phyloP scores from a whole-genome alignment of 176 grass and related monocot species.

The Oryza longistaminata region DNA sequence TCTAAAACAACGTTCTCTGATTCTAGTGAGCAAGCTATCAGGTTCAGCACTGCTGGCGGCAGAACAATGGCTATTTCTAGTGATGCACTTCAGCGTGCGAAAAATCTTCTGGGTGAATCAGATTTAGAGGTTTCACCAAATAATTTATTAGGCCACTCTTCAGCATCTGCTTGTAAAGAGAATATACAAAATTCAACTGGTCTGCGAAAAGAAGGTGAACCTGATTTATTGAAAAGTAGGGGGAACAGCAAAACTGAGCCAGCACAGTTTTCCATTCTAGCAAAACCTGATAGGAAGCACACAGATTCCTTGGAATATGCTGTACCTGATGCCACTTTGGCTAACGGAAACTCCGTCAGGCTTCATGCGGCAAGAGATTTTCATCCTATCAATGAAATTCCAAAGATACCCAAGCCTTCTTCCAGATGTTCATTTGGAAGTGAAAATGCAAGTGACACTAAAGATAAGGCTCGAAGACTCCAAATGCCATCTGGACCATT shows the following conservation, averaged over 20 bases:
- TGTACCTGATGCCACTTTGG: conserved; percentile 20
- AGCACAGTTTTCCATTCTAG: background rate
- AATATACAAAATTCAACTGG: conserved; percentile 35
- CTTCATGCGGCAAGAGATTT: conserved; percentile 29
- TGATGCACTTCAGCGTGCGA: conserved; percentile 70
- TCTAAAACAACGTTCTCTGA: conserved; percentile 32
- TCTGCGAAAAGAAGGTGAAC: conserved; percentile 42
- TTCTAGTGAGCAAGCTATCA: conserved; percentile 44
- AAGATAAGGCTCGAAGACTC: conserved; percentile 34
- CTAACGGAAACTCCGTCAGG: conserved; percentile 24
- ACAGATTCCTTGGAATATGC: conserved; percentile 26
- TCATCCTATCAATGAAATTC: conserved; percentile 24
- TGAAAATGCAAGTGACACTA: background rate
- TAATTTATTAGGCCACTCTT: conserved; percentile 22
- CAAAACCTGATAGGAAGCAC: conserved; percentile 24
- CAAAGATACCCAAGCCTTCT: conserved; percentile 38
- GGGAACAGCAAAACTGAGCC: conserved; percentile 17
- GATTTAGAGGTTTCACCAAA: conserved; percentile 41
- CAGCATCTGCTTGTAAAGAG: conserved; percentile 36
- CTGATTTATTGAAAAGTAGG: conserved; percentile 15
- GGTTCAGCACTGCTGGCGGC: conserved; percentile 67
- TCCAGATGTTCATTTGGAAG: conserved; percentile 45
- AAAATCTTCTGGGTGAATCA: conserved; percentile 66
- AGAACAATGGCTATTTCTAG: conserved; percentile 67
- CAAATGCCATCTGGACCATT: conserved; percentile 46